Conservation (phyloP, 2,329 filamentous ascomycete genomes). For the Xylaria sp. region DNA sequence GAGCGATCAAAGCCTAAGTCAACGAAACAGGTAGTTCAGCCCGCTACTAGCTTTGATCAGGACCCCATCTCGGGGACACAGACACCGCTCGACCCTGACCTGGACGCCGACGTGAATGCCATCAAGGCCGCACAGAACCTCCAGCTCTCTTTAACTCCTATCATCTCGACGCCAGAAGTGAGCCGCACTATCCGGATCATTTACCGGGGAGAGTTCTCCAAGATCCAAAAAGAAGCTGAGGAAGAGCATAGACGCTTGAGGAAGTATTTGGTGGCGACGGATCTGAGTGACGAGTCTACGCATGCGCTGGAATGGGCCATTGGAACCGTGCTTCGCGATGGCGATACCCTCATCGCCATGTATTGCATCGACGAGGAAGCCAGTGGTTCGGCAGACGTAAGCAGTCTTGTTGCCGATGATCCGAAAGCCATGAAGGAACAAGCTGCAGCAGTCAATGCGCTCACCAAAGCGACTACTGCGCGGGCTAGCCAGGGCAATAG, state of each 20-base stretch:
- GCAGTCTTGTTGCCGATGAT: constrained; percentile 74
- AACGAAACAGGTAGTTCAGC: constrained; percentile 69
- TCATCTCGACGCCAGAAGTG: constrained; percentile 78
- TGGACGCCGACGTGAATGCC: constrained; percentile 84
- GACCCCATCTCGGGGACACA: constrained; percentile 65
- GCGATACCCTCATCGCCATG: constrained; percentile 91
- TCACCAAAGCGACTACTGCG: constrained; percentile 54
- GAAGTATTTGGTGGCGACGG: constrained; percentile 95
- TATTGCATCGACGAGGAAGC: constrained; percentile 93
- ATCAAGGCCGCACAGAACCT: constrained; percentile 90
- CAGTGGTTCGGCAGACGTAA: constrained; percentile 62
- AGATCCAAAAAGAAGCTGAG: constrained; percentile 80
- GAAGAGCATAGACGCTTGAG: constrained; percentile 82
- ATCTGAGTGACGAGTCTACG: constrained; percentile 91
- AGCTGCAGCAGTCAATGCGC: constrained; percentile 74
- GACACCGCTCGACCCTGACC: constrained; percentile 80
- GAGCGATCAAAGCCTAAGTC: constrained; percentile 69
- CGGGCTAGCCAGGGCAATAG: constrained; percentile 44
- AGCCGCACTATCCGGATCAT: constrained; percentile 90
- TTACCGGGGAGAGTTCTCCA: constrained; percentile 84
- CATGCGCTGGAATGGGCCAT: constrained; percentile 98
- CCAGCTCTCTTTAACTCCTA: constrained; percentile 80
- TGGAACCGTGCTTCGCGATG: constrained; percentile 91
- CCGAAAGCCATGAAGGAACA: constrained; percentile 80
- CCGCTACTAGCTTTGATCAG: constrained; percentile 85